Conservation (phyloP, 2,329 filamentous ascomycete species). For the Sporothrix protearum region DNA sequence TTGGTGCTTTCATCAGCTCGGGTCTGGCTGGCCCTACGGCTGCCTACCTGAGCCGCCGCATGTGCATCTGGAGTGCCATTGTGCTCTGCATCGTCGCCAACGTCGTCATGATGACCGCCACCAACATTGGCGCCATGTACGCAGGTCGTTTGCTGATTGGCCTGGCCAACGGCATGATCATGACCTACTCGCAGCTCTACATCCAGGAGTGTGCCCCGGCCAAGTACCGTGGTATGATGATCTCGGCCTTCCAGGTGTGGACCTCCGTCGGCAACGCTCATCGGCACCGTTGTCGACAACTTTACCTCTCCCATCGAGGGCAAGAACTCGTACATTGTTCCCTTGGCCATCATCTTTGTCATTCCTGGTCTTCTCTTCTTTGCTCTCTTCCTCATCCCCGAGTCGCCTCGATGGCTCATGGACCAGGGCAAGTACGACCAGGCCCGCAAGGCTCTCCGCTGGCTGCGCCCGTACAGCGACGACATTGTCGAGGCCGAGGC, state of each 20-base stretch:
- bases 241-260: slow-evolving; percentile 38
- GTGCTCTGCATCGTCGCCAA: slow-evolving; percentile 50
- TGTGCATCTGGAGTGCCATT: slow-evolving; percentile 46
- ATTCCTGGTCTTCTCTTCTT: slow-evolving; percentile 38
- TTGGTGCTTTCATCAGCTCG: slow-evolving; percentile 46
- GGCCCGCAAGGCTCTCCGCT: slow-evolving; percentile 36
- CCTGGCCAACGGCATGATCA: slow-evolving; percentile 54
- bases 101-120: slow-evolving; percentile 56
- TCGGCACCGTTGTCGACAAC: slow-evolving; percentile 51
- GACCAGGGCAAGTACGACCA: slow-evolving; percentile 37
- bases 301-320: slow-evolving; percentile 40
- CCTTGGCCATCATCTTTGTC: slow-evolving; percentile 41
- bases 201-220: slow-evolving; percentile 37
- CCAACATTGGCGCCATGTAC: slow-evolving; percentile 52
- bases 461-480: slow-evolving; percentile 36
- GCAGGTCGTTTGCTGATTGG: slow-evolving; percentile 54
- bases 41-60: slow-evolving; percentile 34
- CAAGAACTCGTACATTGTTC: slow-evolving; percentile 41
- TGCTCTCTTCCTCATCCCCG: slow-evolving; percentile 40
- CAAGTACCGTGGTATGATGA: slow-evolving; percentile 36
- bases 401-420: slow-evolving; percentile 43
- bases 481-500: slow-evolving; percentile 36
- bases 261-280: slow-evolving; percentile 37
- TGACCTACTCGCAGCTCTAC: slow-evolving; percentile 48
- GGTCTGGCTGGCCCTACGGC: slow-evolving; percentile 42